These are phyloP conservation scores for Eimeria praecox DNA, from an alignment of 169 alveolate genomes.

Conservation along the genomic window DNA sequence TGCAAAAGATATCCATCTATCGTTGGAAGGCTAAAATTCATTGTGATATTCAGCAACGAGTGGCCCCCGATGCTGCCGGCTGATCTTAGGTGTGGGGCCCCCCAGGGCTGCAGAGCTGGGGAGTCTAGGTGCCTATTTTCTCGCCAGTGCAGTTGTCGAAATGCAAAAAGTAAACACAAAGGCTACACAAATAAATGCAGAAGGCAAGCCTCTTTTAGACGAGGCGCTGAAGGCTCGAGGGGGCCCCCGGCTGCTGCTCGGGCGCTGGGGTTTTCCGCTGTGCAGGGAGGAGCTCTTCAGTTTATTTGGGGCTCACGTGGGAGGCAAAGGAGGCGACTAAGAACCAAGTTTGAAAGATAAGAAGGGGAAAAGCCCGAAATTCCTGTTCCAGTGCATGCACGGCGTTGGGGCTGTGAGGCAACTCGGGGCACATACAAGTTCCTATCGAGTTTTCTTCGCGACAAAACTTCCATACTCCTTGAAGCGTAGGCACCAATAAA, in stretches of 20 bases:
- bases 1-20: conserved; percentile 19
- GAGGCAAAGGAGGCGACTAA: not conserved
- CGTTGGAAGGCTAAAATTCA: conserved; percentile 47
- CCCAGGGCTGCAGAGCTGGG: conserved; percentile 18
- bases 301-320: not conserved
- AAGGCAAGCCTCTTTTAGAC: not conserved
- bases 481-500: not conserved
- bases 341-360: not conserved
- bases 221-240: not conserved
- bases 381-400: not conserved
- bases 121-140: not conserved
- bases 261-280: not conserved
- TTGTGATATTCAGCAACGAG: conserved; percentile 3
- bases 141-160: not conserved
- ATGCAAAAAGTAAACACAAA: not conserved
- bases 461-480: not conserved
- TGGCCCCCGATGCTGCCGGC: conserved; percentile 15
- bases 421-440: not conserved
- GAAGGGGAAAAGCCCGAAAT: not conserved
- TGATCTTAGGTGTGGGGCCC: conserved; percentile 49
- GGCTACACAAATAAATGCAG: not conserved
- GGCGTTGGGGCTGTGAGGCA: conserved; percentile 55
- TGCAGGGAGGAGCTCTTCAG: not conserved
- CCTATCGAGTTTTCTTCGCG: not conserved
- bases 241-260: conserved; percentile 17